Percentiles rank a stretch among this genome's conserved stretches.
These are phyloP conservation scores for Citrus glauca DNA, from an alignment of 345 rosid genomes.

Conservation along the genomic window DNA sequence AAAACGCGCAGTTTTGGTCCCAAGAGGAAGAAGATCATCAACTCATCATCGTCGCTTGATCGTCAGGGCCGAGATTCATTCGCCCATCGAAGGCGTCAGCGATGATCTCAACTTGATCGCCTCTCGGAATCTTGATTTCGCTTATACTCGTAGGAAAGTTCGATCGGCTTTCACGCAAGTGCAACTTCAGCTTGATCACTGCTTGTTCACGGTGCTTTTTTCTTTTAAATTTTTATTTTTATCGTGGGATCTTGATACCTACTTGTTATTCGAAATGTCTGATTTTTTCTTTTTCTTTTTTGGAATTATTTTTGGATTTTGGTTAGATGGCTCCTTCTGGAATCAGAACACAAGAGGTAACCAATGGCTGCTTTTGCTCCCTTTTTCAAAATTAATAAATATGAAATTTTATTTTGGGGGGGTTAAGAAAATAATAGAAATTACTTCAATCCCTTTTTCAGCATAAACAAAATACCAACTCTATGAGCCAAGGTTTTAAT, in stretches of 20 bases:
- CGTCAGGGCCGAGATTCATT: constrained; percentile 18
- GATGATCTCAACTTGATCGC: constrained; percentile 66
- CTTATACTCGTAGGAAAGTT: constrained; percentile 61
- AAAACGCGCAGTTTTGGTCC: neutral
- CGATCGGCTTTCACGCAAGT: constrained; percentile 68
- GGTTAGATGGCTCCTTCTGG: constrained; percentile 71
- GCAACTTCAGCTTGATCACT: constrained; percentile 79
- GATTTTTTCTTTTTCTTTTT: neutral
- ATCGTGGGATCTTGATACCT: neutral
- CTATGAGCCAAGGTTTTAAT: neutral
- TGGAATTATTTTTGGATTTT: constrained; percentile 16
- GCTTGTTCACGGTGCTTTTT: constrained; percentile 63
- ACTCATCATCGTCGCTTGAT: neutral
- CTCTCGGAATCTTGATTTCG: constrained; percentile 65
- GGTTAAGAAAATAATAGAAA: neutral
- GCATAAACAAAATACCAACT: neutral
- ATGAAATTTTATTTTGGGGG: too few relatives aligned
- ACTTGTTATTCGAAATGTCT: neutral
- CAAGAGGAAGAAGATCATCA: neutral
- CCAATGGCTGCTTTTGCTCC: constrained; percentile 6
- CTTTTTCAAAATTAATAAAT: neutral
- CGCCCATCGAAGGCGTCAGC: constrained; percentile 51
- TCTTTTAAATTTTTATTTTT: neutral
- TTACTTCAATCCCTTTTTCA: neutral
- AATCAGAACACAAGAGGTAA: constrained; percentile 80